Evolutionary conservation across 176 grass and related monocot genomes (phyloP).

Genomic region (Carex kokanica): DNA sequence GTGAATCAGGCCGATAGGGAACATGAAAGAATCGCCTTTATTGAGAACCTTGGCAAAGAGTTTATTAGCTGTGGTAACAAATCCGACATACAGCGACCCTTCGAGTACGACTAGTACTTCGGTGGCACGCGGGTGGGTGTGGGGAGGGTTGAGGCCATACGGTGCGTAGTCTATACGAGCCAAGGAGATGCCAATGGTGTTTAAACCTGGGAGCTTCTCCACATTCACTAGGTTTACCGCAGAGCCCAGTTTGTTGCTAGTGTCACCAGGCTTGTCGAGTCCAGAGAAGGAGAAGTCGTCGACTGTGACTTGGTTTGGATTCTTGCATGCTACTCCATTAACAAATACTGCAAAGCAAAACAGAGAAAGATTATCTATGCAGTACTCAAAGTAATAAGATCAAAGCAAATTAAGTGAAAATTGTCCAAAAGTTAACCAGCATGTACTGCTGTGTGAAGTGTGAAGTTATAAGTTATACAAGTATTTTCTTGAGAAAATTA

Average conservation of each 20-base stretch:
- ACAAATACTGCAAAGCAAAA: neutral
- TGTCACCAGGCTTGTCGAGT: constrained; percentile 25
- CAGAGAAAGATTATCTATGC: too few species aligned
- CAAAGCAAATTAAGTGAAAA: too few species aligned
- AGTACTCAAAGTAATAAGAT: too few species aligned
- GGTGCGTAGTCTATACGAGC: constrained; percentile 35
- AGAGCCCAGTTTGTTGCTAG: constrained; percentile 28
- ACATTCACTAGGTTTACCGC: constrained; percentile 29
- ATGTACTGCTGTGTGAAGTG: too few species aligned
- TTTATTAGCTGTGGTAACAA: constrained; percentile 27
- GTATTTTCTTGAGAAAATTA: too few species aligned
- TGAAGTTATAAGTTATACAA: too few species aligned
- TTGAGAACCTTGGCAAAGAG: constrained; percentile 26
- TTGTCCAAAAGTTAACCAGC: too few species aligned
- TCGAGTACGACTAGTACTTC: constrained; percentile 33
- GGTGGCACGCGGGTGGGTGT: constrained; percentile 28
- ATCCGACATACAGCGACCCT: constrained; percentile 35
- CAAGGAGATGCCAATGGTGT: constrained; percentile 35
- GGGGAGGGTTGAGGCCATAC: constrained; percentile 32
- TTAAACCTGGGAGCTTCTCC: constrained; percentile 26
- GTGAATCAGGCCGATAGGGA: constrained; percentile 27
- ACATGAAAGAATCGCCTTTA: constrained; percentile 18
- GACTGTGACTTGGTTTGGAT: neutral
- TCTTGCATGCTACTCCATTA: constrained; percentile 30
- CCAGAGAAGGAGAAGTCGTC: constrained; percentile 31